Evolutionary conservation across 108 stramenopile genomes (phyloP), one percentile per base, ranked within the genome.

Genomic region (Cyclotella baltica): DNA sequence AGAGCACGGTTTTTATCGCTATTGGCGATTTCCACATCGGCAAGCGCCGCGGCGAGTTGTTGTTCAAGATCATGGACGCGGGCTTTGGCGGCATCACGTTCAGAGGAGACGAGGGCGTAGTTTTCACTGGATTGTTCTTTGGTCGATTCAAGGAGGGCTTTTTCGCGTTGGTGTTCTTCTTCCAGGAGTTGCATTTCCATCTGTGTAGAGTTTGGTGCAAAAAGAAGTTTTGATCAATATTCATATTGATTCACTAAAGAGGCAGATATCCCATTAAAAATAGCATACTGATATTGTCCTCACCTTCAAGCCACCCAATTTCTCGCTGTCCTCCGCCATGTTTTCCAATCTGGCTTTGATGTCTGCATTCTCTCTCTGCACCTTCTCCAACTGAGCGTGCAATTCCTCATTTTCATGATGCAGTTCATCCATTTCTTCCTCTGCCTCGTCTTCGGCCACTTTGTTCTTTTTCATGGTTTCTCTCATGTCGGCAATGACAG

Each of bases 161-260:
- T 83, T 66, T 93, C 95, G 43, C 92, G 70, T 34, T 81, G 83
- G 22, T 73, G 80, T 69, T 91, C 90, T 85, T 96, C 92, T 73
- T 88, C 85, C 3, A 96, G 51, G 85, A 92, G 76, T 64, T 90
- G 87, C 27, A 93, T 58, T 58, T 96, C 93, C 89, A 93, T 90
- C 84, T 88, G 57, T 27, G 33, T 20, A 30, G 58, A 63, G 67
- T 25, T 16, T 36, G 23, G 40, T 61, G 9, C 43, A 37, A 20
- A 36, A 67, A 56, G 62, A 31, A 57, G 35, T 48, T 28, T 25
- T 4, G 47, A 63, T 4, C 13, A 3, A 51, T n/a, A 0, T 8
- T 35, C 23, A 52, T 30, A 27, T 40, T 33, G 33, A 52, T n/a
- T n/a, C n/a, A n/a, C n/a, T n/a, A n/a, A n/a, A n/a, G n/a, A n/a